These are phyloP conservation scores for Metschnikowia corniflorae DNA, from an alignment of 805 yeast species.

Conservation along the genomic window DNA sequence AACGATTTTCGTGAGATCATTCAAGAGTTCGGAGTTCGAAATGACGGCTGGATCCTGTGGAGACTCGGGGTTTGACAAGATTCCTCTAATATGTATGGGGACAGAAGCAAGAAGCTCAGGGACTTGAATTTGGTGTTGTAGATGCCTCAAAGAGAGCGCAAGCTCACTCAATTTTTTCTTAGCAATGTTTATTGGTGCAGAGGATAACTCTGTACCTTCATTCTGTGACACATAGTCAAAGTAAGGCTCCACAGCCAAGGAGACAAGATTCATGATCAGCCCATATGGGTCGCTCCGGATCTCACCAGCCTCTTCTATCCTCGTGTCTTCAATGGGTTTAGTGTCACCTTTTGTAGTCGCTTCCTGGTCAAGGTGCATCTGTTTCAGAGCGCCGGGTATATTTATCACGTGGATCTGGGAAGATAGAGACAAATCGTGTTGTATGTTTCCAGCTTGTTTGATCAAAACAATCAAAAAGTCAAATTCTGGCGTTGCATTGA, in stretches of 20 bases:
- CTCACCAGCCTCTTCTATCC: neutral
- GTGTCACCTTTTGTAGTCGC: neutral
- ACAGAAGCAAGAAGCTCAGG: constrained; percentile 57
- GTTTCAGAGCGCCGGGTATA: constrained; percentile 11
- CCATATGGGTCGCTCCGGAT: constrained; percentile 6
- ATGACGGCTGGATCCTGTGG: constrained; percentile 22
- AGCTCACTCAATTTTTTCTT: constrained; percentile 68
- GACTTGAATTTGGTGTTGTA: constrained; percentile 62
- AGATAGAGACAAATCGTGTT: constrained; percentile 5
- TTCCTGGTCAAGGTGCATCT: neutral
- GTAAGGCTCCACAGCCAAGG: constrained; percentile 63
- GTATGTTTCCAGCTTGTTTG: constrained; percentile 11
- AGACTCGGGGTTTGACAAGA: constrained; percentile 23
- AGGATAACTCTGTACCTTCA: constrained; percentile 7
- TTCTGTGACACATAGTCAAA: constrained; percentile 47
- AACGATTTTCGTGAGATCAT: constrained; percentile 64
- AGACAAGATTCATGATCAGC: constrained; percentile 51
- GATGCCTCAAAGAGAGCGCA: constrained; percentile 59
- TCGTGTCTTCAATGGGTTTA: neutral
- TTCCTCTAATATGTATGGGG: constrained; percentile 45
- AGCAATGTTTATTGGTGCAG: constrained; percentile 9
- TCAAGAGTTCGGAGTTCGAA: constrained; percentile 54
- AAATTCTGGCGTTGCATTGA: neutral
- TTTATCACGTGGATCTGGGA: constrained; percentile 17
- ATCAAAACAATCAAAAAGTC: constrained; percentile 11